Percentiles rank a stretch among this genome's conserved stretches.
Conservation (phyloP, 192 early-diverging fungal genomes). For the Coemansia sp. region DNA sequence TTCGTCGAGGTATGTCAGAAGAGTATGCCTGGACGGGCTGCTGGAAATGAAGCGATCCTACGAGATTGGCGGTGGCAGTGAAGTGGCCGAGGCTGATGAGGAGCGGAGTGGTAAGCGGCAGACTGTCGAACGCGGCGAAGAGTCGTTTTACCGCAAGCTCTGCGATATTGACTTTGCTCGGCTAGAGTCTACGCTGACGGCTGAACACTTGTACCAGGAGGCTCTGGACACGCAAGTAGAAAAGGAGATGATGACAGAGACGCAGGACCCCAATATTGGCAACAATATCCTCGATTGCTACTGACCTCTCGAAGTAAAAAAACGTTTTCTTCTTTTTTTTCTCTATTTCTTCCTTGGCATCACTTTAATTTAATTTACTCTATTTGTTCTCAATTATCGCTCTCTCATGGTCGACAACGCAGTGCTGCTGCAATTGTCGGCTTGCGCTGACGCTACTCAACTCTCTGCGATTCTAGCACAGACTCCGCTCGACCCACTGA, state of each 20-base stretch:
- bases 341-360: not conserved
- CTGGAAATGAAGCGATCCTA: slow-evolving; percentile 9
- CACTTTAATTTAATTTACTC: not conserved
- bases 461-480: slow-evolving; percentile 4
- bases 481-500: slow-evolving; percentile 5
- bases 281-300: slow-evolving; percentile 55
- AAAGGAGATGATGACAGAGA: slow-evolving; percentile 40
- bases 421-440: slow-evolving; percentile 12
- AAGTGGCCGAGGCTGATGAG: not conserved
- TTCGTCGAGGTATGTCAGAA: slow-evolving; percentile 49
- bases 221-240: slow-evolving; percentile 49
- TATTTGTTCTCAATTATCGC: not conserved
- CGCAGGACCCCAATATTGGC: slow-evolving; percentile 34
- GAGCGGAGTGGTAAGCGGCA: slow-evolving; percentile 3
- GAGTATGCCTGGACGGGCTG: slow-evolving; percentile 30
- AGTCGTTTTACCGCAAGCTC: slow-evolving; percentile 19
- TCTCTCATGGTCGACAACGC: not conserved
- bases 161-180: slow-evolving; percentile 26
- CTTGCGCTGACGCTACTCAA: slow-evolving; percentile 1
- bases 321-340: not conserved
- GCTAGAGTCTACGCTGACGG: slow-evolving; percentile 28
- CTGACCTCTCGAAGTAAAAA: not conserved
- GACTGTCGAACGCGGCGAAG: not conserved
- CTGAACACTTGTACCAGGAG: slow-evolving; percentile 51
- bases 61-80: not conserved